phyloP scores from a whole-genome alignment of 73 alveolate genomes.

The Blepharisma japonicum region DNA sequence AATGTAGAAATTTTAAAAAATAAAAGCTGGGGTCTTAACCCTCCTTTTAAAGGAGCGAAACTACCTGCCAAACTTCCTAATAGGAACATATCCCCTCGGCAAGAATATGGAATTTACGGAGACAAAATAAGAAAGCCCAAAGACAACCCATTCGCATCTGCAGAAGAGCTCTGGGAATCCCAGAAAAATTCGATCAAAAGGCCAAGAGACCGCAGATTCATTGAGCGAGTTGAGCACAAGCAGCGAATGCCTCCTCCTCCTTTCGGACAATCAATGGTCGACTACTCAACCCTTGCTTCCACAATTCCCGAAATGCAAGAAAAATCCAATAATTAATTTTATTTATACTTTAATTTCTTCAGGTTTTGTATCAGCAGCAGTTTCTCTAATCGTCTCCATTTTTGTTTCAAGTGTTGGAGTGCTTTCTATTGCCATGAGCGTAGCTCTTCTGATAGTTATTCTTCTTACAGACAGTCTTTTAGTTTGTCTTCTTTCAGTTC shows the following conservation, averaged over 20 bases:
- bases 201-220: conserved; percentile 14
- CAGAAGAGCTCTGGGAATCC: conserved; percentile 23
- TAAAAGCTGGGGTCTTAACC: conserved; percentile 9
- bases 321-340: too few relatives aligned
- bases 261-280: background rate
- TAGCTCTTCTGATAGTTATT: too few relatives aligned
- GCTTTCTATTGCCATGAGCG: too few relatives aligned
- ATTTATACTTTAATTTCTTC: too few relatives aligned
- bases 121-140: conserved; percentile 14
- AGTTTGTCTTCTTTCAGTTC: too few relatives aligned
- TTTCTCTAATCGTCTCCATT: too few relatives aligned
- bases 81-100: background rate
- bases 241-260: conserved; percentile 32
- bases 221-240: conserved; percentile 21
- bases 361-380: too few relatives aligned
- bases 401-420: too few relatives aligned
- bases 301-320: too few relatives aligned
- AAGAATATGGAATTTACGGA: background rate
- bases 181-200: background rate
- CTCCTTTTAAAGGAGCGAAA: conserved; percentile 16
- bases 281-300: background rate
- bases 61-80: conserved; percentile 1
- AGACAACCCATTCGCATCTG: conserved; percentile 1
- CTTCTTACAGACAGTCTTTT: too few relatives aligned
- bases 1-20: conserved; percentile 15